Conservation (phyloP, 495 filamentous ascomycete genomes). For the Penicillium malachiteum region DNA sequence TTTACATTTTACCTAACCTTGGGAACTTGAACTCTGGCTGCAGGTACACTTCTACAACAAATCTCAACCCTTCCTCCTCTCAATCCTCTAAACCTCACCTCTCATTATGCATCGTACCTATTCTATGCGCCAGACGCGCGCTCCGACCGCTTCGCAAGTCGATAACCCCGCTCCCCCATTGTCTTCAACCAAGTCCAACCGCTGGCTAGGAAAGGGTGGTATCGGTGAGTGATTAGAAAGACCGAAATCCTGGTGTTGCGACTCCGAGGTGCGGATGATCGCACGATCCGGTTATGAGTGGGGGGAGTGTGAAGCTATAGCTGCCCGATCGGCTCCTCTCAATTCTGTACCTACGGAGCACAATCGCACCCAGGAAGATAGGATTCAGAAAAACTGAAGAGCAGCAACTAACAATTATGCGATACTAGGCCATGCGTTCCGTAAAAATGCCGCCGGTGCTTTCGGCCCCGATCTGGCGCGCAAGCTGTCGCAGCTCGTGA, state of each 20-base stretch:
- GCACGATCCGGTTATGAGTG: not conserved
- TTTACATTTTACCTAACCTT: constrained; percentile 9
- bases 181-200: constrained; percentile 83
- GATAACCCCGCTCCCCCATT: constrained; percentile 92
- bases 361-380: not conserved
- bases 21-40: constrained; percentile 7
- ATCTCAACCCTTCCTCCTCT: constrained; percentile 2
- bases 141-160: constrained; percentile 83
- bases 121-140: constrained; percentile 94
- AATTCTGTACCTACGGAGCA: too few relatives aligned
- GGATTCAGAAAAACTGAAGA: not conserved
- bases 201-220: constrained; percentile 81
- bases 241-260: not conserved
- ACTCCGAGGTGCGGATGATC: not conserved
- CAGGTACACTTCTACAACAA: constrained; percentile 13
- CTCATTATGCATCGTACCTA: constrained; percentile 91
- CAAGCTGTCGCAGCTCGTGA: constrained; percentile 95
- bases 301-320: not conserved
- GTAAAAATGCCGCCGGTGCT: constrained; percentile 84
- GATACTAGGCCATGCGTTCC: constrained; percentile 81
- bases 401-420: constrained; percentile 28
- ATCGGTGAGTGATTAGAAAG: constrained; percentile 60
- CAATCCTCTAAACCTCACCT: not conserved
- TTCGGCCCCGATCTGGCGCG: constrained; percentile 96
- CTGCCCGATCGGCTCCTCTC: constrained; percentile 6